These are phyloP conservation scores for Phanerochaete carnosa DNA, from an alignment of 768 basidiomycete genomes.

Conservation along the genomic window DNA sequence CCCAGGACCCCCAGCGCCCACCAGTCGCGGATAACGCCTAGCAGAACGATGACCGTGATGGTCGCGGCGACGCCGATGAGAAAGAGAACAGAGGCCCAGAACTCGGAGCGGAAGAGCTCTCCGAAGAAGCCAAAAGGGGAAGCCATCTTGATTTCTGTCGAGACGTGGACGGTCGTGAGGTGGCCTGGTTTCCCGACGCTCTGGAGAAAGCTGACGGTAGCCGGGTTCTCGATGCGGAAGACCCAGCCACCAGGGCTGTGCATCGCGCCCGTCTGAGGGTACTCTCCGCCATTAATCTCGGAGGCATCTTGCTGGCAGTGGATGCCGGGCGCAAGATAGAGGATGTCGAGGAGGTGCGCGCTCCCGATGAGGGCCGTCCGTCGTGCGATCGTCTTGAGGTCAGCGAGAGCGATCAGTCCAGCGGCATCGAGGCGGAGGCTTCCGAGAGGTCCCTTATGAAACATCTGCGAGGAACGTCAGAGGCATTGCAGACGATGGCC, in stretches of 20 bases:
- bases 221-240: conserved; percentile 14
- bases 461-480: not conserved
- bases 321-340: not conserved
- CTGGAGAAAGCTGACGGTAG: conserved; percentile 8
- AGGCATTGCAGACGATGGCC: not conserved
- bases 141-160: not conserved
- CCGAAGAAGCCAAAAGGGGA: not conserved
- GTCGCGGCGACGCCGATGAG: not conserved
- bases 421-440: conserved; percentile 6
- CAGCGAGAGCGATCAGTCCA: conserved; percentile 11
- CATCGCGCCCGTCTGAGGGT: conserved; percentile 8
- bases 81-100: not conserved
- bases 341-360: not conserved
- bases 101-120: not conserved
- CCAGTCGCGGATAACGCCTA: not conserved
- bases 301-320: not conserved
- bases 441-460: not conserved
- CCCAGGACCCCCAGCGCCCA: conserved; percentile 4
- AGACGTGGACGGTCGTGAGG: conserved; percentile 4
- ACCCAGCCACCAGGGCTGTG: conserved; percentile 6
- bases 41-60: not conserved
- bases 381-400: conserved; percentile 4
- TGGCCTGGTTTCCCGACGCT: conserved; percentile 7
- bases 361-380: not conserved
- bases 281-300: conserved; percentile 2